Evolutionary conservation across 352 stramenopile species (phyloP), one percentile per base, ranked within the genome.

Genomic region (Globisporangium apiculatum): DNA sequence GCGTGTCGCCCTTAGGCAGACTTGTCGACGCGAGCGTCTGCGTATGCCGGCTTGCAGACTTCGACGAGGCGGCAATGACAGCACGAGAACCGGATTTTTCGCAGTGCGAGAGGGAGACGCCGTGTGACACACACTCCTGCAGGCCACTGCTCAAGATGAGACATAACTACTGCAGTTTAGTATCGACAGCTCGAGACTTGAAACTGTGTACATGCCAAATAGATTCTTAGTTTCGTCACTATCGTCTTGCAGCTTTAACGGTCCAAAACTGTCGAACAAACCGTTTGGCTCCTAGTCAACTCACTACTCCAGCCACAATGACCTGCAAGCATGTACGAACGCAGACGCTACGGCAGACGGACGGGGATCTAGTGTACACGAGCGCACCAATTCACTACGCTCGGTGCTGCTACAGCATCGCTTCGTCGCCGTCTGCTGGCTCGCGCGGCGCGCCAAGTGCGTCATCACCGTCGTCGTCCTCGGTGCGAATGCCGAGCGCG

Each of bases 381-480:
- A 43, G 1, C 42, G 5, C 24, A 31, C 24, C 24, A 18, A 18
- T 36, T 5, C 14, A 31, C 6, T 35, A 11, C 4, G 18, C 15
- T 31, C 24, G 24, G 24, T 31, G 24, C 24, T 31, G 6, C 46
- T 73, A 79, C 0, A 79, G 55, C 68, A 79, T 78, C 51, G 69
- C 71, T 51, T 81, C 71, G n/a, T 83, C 58, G 31, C 59, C 71
- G 37, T 64, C 66, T 8, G 53, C 53, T 12, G 18, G 40, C 18
- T 65, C 60, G 42, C 31, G 48, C 15, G 53, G 53, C 31, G 53
- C 35, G 7, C 53, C 60, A 5, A 56, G 36, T 18, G 41, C n/a
- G n/a, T 57, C 45, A 1, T 60, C 42, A 37, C 57, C 35, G 40
- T 55, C 64, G 15, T 66, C 63, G 43, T 65, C 57, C 7, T 61